These are phyloP conservation scores for Candida gorgasii DNA, from an alignment of 805 yeast species.

Conservation along the genomic window DNA sequence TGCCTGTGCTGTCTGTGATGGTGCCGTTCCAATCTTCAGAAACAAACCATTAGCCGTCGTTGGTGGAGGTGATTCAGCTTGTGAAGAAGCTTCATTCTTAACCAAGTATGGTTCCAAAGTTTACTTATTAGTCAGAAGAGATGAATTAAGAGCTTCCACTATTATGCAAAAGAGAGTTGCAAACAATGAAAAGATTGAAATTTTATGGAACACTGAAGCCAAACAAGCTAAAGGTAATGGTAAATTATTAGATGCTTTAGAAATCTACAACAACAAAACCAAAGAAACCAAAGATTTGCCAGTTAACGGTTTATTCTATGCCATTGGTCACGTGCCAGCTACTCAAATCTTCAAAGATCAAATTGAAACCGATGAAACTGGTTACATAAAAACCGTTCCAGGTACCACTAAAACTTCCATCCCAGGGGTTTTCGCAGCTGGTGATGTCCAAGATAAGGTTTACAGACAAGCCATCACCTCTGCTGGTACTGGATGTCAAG, in stretches of 20 bases:
- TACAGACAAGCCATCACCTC: constrained; percentile 99
- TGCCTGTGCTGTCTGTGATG: constrained; percentile 99
- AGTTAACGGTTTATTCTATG: constrained; percentile 93
- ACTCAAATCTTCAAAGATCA: constrained; percentile 78
- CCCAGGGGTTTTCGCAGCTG: constrained; percentile 95
- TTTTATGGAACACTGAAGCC: constrained; percentile 82
- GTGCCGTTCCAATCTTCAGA: constrained; percentile 98
- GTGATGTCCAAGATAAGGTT: constrained; percentile 96
- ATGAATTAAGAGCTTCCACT: constrained; percentile 88
- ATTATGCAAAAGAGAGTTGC: constrained; percentile 95
- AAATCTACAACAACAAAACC: constrained; percentile 70
- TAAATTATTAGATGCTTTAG: constrained; percentile 66
- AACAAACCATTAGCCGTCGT: constrained; percentile 96
- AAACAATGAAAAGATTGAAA: constrained; percentile 84
- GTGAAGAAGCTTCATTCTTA: constrained; percentile 96
- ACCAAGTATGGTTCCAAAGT: constrained; percentile 98
- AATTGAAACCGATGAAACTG: constrained; percentile 80
- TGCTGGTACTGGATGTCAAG: constrained; percentile 99
- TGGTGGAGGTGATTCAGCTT: constrained; percentile 99
- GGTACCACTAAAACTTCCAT: constrained; percentile 86
- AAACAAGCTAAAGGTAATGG: constrained; percentile 94
- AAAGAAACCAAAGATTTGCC: constrained; percentile 66
- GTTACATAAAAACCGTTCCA: constrained; percentile 86
- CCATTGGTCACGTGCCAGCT: constrained; percentile 97
- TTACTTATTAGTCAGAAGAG: constrained; percentile 89